Percentiles rank a stretch among this genome's conserved stretches.
These are phyloP conservation scores for Heracleum sosnowskyi DNA, from an alignment of 129 eudicot genomes.

Conservation along the genomic window DNA sequence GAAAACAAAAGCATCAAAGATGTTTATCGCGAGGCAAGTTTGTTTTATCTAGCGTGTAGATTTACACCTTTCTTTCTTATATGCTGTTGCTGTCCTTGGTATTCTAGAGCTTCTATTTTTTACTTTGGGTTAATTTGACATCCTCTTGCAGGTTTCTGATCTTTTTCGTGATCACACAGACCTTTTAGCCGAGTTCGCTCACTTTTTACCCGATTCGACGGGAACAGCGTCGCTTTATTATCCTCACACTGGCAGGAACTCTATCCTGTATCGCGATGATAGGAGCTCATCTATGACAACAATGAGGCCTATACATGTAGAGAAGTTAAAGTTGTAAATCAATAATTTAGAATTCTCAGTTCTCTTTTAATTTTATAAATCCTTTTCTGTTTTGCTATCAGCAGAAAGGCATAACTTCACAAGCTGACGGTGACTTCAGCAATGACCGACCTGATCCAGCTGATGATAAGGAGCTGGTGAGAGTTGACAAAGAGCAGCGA, in stretches of 20 bases:
- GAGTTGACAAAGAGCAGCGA: constrained; percentile 39
- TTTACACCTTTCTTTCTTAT: not conserved
- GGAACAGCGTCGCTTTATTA: constrained; percentile 28
- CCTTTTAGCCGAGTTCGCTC: constrained; percentile 66
- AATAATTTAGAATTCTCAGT: not conserved
- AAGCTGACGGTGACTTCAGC: constrained; percentile 36
- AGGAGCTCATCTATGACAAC: constrained; percentile 36
- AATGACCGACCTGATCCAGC: constrained; percentile 35
- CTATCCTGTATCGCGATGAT: constrained; percentile 25
- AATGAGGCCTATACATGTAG: constrained; percentile 33
- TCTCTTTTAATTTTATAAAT: constrained; percentile 12
- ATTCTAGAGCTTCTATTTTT: not conserved
- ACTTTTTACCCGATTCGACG: constrained; percentile 59
- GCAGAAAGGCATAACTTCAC: constrained; percentile 38
- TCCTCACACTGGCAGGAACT: constrained; percentile 40
- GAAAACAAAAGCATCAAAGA: constrained; percentile 50
- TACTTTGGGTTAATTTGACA: not conserved
- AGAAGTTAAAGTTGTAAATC: constrained; percentile 32
- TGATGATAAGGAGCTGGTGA: constrained; percentile 32
- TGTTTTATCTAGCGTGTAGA: not conserved
- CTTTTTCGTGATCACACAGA: constrained; percentile 78
- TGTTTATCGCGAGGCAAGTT: constrained; percentile 71
- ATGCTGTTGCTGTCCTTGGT: not conserved
- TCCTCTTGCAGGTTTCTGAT: constrained; percentile 61
- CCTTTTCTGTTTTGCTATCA: constrained; percentile 15